Evolutionary conservation across 305 asterid species (phyloP), one percentile per base, ranked within the genome.

Genomic region (Andrographis paniculata): DNA sequence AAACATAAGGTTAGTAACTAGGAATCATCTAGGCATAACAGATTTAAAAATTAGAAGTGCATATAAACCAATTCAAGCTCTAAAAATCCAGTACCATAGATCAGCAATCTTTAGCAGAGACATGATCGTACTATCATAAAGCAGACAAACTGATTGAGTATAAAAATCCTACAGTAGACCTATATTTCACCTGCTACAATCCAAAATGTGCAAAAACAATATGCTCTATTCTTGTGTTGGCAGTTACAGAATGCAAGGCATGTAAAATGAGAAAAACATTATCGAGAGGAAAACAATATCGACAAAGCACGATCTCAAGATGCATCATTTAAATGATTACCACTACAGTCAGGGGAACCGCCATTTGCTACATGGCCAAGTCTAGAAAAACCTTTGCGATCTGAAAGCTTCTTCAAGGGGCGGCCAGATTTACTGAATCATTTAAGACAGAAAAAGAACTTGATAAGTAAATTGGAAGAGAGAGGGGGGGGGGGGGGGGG

Each of bases 361-460:
- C 87, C 84, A 62, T 72, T 80, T 36, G 71, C 62, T 51, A 71
- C 49, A 41, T 71, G 80, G 61, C 95, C 95, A 40, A 73, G 82
- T 46, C 97, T 95, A 69, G 97, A 75, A 73, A 69, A 70, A 53
- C 87, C 87, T 78, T 78, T 92, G 66, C 94, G 93, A 49, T 92
- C 97, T 10, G 84, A 77, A 20, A 76, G 63, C 70, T 87, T 92
- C 74, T 92, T 87, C 69, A 74, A 53, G 60, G 94, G 95, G 52
- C 95, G 97, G 50, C 97, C 94, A 5, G 88, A 71, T 80, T 82
- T 92, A 73, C 99, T 92, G 92, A 52, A 50, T 58, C 50, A 74
- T 20, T 43, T 41, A n/a, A 50, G 60, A 59, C 27, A 55, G 20
- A 42, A 56, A 55, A 43, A 38, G 14, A 19, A 17, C 44, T 63